phyloP scores from a whole-genome alignment of 352 stramenopile genomes.

The Globisporangium viniferum region DNA sequence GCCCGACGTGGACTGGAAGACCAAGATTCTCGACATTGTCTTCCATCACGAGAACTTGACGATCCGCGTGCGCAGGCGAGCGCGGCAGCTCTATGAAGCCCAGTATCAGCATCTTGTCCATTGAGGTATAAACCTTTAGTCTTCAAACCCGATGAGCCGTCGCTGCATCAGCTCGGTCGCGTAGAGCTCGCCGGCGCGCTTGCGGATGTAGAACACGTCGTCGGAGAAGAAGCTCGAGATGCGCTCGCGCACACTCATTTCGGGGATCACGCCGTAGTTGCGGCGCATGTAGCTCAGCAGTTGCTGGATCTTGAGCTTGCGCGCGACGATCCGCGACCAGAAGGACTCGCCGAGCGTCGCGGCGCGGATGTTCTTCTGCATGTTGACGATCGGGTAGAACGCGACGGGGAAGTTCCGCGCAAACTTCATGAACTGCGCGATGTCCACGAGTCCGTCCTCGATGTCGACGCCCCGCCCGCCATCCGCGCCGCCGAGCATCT shows the following conservation, averaged over 20 bases:
- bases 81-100: conserved; percentile 37
- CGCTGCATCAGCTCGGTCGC: conserved; percentile 35
- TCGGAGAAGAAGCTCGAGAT: conserved; percentile 48
- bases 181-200: conserved; percentile 48
- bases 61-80: conserved; percentile 27
- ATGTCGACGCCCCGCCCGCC: conserved; percentile 16
- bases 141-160: conserved; percentile 17
- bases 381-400: conserved; percentile 56
- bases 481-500: conserved; percentile 42
- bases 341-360: conserved; percentile 37
- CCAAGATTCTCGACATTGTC: conserved; percentile 28
- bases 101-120: conserved; percentile 10
- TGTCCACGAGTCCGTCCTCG: conserved; percentile 41
- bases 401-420: conserved; percentile 45
- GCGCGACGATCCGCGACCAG: conserved; percentile 38
- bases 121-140: not conserved
- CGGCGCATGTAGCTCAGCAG: conserved; percentile 60
- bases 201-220: conserved; percentile 42
- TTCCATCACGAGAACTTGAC: conserved; percentile 27
- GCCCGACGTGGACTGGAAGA: conserved; percentile 33
- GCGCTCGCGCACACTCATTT: conserved; percentile 34
- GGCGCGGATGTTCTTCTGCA: conserved; percentile 49
- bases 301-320: conserved; percentile 52
- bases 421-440: conserved; percentile 53
- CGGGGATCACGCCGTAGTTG: conserved; percentile 41